Conservation (phyloP, 805 yeast species). For the Nakazawaea wyomingensis region DNA sequence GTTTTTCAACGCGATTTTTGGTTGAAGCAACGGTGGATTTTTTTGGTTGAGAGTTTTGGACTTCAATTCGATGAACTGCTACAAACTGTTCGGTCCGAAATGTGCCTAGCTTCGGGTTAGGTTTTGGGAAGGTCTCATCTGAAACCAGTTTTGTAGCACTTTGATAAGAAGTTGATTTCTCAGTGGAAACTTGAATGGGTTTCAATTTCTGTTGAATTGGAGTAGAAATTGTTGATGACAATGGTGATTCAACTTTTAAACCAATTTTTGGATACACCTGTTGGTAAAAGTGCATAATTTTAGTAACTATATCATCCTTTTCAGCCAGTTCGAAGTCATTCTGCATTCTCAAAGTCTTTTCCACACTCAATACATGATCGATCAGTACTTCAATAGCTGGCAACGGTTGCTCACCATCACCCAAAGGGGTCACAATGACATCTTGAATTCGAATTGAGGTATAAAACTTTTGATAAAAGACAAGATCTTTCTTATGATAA, state of each 20-base stretch:
- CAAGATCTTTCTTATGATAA: conserved; percentile 1
- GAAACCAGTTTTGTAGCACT: no score
- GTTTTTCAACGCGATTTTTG: no score
- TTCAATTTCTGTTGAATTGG: neutral
- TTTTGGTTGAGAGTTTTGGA: no score
- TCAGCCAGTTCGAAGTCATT: neutral
- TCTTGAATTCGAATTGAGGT: conserved; percentile 2
- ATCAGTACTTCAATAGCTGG: conserved; percentile 4
- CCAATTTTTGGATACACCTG: neutral
- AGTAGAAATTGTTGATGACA: neutral
- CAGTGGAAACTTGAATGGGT: no score
- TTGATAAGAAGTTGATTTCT: no score
- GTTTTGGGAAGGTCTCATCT: no score
- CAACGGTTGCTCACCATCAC: neutral
- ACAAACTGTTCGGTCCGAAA: no score
- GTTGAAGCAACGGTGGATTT: no score
- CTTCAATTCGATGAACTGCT: no score
- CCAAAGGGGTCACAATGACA: conserved; percentile 6
- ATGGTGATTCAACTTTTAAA: neutral
- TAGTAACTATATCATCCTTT: conserved; percentile 1
- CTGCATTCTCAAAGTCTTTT: neutral
- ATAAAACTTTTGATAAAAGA: conserved; percentile 10
- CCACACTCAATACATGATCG: conserved; percentile 1
- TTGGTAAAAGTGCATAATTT: conserved; percentile 2
- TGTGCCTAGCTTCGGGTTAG: no score